These are phyloP conservation scores for Aspergillus candidus DNA, from an alignment of 2,329 filamentous ascomycete genomes.

Conservation along the genomic window DNA sequence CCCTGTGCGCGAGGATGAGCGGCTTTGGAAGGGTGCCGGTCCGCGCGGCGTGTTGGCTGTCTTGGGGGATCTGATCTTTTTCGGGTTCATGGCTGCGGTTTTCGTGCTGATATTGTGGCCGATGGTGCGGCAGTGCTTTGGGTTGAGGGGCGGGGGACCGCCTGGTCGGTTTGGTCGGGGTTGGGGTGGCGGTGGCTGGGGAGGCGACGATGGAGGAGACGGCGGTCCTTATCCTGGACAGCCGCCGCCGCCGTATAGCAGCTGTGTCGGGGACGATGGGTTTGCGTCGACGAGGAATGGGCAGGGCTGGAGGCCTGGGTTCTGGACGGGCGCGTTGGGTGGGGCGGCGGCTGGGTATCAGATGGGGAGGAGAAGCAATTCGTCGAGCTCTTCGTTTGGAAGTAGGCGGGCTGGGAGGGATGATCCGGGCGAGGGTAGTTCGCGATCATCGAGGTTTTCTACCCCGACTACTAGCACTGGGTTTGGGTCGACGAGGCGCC, in stretches of 20 bases:
- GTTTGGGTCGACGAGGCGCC: conserved; percentile 41
- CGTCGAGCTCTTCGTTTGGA: conserved; percentile 11
- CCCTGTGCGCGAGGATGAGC: conserved; percentile 37
- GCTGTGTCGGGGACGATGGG: conserved; percentile 19
- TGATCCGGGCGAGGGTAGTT: conserved; percentile 30
- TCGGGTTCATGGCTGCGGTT: conserved; percentile 25
- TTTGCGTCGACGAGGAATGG: conserved; percentile 10
- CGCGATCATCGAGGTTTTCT: conserved; percentile 30
- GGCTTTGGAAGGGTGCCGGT: conserved; percentile 13
- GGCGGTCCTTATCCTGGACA: conserved; percentile 24
- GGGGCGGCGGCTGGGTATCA: conserved; percentile 40
- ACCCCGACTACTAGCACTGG: conserved; percentile 34
- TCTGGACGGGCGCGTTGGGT: conserved; percentile 42
- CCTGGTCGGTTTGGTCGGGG: conserved; percentile 29
- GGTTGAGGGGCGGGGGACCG: conserved; percentile 18
- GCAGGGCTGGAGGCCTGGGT: conserved; percentile 41
- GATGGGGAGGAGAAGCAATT: conserved; percentile 27
- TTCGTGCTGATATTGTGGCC: conserved; percentile 25
- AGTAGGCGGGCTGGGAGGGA: conserved; percentile 11
- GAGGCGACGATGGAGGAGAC: conserved; percentile 20
- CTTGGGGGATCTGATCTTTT: conserved; percentile 29
- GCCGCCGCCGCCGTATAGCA: conserved; percentile 38
- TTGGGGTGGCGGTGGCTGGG: conserved; percentile 23
- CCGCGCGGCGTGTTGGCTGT: conserved; percentile 4
- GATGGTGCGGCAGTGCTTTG: conserved; percentile 21